Percentiles rank a stretch among this genome's conserved stretches.
Conservation (phyloP, 176 grass and related monocot genomes). For the Areca catechu region DNA sequence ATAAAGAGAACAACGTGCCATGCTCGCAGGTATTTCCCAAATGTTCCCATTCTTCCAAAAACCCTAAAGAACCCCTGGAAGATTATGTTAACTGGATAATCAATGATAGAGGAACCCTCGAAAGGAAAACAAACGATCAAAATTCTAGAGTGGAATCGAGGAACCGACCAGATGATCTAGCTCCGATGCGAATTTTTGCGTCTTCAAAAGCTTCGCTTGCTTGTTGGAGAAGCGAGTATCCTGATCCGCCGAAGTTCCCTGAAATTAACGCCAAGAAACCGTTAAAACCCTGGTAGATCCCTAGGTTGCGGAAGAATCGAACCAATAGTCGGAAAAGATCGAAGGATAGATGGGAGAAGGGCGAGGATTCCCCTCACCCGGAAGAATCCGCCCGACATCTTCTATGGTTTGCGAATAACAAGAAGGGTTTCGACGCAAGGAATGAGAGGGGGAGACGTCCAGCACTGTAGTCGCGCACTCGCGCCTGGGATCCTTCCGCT, state of each 20-base stretch:
- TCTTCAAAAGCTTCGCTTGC: constrained; percentile 91
- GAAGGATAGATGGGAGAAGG: background rate
- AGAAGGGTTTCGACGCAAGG: too few relatives aligned
- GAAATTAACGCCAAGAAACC: constrained; percentile 15
- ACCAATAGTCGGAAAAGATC: background rate
- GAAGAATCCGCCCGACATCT: constrained; percentile 97
- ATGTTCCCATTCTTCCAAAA: too few relatives aligned
- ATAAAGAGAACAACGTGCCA: too few relatives aligned
- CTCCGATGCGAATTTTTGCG: constrained; percentile 79
- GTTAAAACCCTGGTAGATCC: constrained; percentile 18
- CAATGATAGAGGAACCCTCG: too few relatives aligned
- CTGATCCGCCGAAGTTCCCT: constrained; percentile 96
- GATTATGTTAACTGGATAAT: too few relatives aligned
- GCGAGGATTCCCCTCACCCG: constrained; percentile 28
- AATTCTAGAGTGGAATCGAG: background rate
- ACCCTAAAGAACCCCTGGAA: too few relatives aligned
- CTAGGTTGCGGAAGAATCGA: background rate
- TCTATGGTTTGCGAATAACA: background rate
- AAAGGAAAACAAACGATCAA: too few relatives aligned
- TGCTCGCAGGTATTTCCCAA: too few relatives aligned
- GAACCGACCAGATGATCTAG: constrained; percentile 71
- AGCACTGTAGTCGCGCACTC: too few relatives aligned
- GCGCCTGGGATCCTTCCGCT: too few relatives aligned
- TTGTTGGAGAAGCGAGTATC: constrained; percentile 99
- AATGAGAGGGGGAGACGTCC: too few relatives aligned